Percentiles rank a stretch among this genome's conserved stretches.
These are phyloP conservation scores for Solanum bulbocastanum DNA, from an alignment of 257 asterid species.

Conservation along the genomic window DNA sequence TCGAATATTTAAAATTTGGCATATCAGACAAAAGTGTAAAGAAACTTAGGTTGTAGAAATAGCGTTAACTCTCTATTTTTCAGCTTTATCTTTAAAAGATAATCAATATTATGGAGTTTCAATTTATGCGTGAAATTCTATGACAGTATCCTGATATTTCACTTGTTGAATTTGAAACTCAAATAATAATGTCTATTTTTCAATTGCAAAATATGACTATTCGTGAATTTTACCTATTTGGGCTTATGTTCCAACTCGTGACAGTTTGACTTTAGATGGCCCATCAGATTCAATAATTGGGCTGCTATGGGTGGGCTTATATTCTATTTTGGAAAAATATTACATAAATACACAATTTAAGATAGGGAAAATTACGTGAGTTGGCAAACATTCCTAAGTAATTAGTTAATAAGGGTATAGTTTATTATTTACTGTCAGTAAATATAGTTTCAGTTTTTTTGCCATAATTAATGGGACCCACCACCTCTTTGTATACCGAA, in stretches of 20 bases:
- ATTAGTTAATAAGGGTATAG: too few species aligned
- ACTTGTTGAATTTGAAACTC: not conserved
- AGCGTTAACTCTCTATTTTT: not conserved
- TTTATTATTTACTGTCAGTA: too few species aligned
- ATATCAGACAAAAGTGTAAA: not conserved
- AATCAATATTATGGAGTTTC: not conserved
- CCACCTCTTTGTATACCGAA: too few species aligned
- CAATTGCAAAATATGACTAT: not conserved
- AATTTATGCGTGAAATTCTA: not conserved
- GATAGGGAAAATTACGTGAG: too few species aligned
- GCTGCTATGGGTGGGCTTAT: not conserved
- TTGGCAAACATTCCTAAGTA: too few species aligned
- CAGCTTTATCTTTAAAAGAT: not conserved
- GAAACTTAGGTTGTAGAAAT: not conserved
- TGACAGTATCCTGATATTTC: not conserved
- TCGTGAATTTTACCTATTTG: not conserved
- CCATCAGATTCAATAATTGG: not conserved
- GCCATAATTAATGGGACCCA: too few species aligned
- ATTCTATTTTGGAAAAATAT: not conserved
- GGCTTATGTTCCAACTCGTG: not conserved
- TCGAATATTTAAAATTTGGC: not conserved
- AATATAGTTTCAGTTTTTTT: too few species aligned
- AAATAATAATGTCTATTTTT: too few species aligned
- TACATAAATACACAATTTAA: not conserved
- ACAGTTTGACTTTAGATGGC: not conserved